Base-by-base conservation (phyloP, 345 rosid genomes). In the Conringia planisiliqua region DNA sequence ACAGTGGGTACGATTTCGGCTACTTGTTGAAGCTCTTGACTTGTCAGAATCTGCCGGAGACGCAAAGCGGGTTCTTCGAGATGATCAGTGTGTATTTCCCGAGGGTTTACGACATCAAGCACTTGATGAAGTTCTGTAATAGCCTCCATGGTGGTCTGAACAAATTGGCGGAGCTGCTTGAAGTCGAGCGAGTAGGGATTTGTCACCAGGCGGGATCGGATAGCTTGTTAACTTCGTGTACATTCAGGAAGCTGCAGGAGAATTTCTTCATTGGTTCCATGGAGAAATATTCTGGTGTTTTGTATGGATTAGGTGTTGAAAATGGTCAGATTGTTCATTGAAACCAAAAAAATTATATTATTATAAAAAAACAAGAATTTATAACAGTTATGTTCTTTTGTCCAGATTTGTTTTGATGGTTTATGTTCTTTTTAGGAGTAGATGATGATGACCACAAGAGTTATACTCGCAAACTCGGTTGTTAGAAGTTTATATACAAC, bases 131-230 rank as follows among this genome's bases (percentile, higher is more conserved):
- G 85, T 89, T 80, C 55, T 87, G 90, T 78, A 84, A 87, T 54
- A 80, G 88, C 68, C 89, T 89, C 51, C 94, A 89, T 40, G 97
- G 94, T 17, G 97, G 97, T 39, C 65, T 90, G 85, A 86, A 87
- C 83, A 90, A 86, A 72, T 82, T 90, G 24, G 97, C 97, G 0
- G 89, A 83, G 85, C 39, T 82, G 74, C 81, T 89, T 77, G 88
- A 80, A 12, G 89, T 90, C 61, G 87, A 87, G 82, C 69, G 94
- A 74, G 80, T 90, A 10, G 94, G 97, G 46, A 71, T 83, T 36
- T 83, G 89, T 74, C 97, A 90, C 62, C 97, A 87, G 76, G 97
- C 94, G 2, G 94, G 94, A 58, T 90, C 94, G 0, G 97, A 90
- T 82, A 90, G 92, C 75, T 83, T 88, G 84, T 88, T 88, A 42